Evolutionary conservation across 768 basidiomycete species (phyloP).

Genomic region (Mycena amicta): DNA sequence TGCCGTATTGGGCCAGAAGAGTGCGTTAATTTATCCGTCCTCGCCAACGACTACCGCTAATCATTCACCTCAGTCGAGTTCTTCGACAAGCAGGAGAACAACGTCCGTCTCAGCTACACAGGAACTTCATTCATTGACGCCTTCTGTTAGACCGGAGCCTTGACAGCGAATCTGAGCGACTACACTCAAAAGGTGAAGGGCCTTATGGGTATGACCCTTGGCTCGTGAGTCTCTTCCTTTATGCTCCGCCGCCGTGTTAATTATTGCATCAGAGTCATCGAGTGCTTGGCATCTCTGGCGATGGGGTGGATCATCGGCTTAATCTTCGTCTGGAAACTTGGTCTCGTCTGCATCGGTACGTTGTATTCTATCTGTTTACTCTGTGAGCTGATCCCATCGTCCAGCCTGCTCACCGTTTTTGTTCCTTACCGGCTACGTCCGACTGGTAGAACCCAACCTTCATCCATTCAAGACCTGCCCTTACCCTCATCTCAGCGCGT

Average conservation of each 20-base stretch:
- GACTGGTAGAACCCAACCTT: slow-evolving; percentile 52
- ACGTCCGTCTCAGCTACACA: slow-evolving; percentile 26
- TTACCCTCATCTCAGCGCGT: slow-evolving; percentile 51
- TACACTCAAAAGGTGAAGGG: slow-evolving; percentile 89
- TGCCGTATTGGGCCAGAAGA: slow-evolving; percentile 85
- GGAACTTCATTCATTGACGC: background rate
- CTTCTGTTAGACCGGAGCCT: slow-evolving; percentile 62
- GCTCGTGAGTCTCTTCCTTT: slow-evolving; percentile 51
- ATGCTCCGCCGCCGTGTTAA: background rate
- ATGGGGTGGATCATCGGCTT: slow-evolving; percentile 81
- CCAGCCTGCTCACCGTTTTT: slow-evolving; percentile 69
- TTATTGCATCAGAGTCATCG: slow-evolving; percentile 60
- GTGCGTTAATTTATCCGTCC: too few species aligned
- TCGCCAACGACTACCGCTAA: too few species aligned
- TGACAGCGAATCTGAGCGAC: slow-evolving; percentile 80
- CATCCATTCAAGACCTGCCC: background rate
- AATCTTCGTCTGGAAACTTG: slow-evolving; percentile 74
- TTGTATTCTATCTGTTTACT: slow-evolving; percentile 1
- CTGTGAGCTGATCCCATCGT: slow-evolving; percentile 1
- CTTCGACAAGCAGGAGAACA: slow-evolving; percentile 87
- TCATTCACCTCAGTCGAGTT: slow-evolving; percentile 84
- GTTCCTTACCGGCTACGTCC: slow-evolving; percentile 78
- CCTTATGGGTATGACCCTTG: slow-evolving; percentile 84
- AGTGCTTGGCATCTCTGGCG: slow-evolving; percentile 68
- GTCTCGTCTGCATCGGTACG: slow-evolving; percentile 78